These are phyloP conservation scores for Colletotrichum camelliae DNA, from an alignment of 2,329 filamentous ascomycete genomes.

Conservation along the genomic window DNA sequence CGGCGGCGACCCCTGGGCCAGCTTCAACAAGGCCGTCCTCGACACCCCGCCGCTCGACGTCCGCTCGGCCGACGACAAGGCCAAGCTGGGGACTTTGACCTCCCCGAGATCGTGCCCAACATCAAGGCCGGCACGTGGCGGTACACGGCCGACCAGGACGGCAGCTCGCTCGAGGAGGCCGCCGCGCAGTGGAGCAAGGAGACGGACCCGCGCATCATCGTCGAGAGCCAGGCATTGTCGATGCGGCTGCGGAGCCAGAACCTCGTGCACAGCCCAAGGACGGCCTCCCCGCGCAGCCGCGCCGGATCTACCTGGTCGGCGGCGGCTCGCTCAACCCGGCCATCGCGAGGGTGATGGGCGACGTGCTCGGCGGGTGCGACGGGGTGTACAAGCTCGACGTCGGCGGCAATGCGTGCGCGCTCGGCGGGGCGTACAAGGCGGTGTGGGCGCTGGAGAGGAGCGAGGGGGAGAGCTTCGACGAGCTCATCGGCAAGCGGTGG, in stretches of 20 bases:
- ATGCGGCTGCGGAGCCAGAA: conserved; percentile 84
- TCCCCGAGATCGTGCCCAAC: conserved; percentile 95
- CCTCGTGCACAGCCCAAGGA: conserved; percentile 66
- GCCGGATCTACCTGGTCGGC: conserved; percentile 91
- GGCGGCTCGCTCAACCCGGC: conserved; percentile 90
- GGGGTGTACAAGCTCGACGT: conserved; percentile 95
- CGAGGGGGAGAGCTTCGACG: conserved; percentile 80
- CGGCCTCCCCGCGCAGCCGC: conserved; percentile 78
- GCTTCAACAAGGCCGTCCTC: conserved; percentile 78
- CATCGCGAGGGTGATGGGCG: conserved; percentile 83
- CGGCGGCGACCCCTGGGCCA: conserved; percentile 69
- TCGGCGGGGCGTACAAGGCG: conserved; percentile 95
- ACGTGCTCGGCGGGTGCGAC: conserved; percentile 87
- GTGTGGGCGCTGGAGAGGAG: conserved; percentile 85
- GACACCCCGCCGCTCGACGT: conserved; percentile 73
- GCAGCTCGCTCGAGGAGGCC: conserved; percentile 49
- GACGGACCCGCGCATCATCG: conserved; percentile 82
- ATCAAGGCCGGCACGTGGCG: conserved; percentile 86
- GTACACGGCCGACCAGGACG: conserved; percentile 64
- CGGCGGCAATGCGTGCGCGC: conserved; percentile 91
- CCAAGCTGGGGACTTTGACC: conserved; percentile 89
- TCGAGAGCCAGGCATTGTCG: conserved; percentile 94
- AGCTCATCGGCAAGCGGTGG: conserved; percentile 85
- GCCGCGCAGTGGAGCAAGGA: conserved; percentile 54
- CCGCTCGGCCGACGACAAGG: conserved; percentile 55